phyloP scores from a whole-genome alignment of 2,329 filamentous ascomycete species.

The Plectosphaerella cucumerina region DNA sequence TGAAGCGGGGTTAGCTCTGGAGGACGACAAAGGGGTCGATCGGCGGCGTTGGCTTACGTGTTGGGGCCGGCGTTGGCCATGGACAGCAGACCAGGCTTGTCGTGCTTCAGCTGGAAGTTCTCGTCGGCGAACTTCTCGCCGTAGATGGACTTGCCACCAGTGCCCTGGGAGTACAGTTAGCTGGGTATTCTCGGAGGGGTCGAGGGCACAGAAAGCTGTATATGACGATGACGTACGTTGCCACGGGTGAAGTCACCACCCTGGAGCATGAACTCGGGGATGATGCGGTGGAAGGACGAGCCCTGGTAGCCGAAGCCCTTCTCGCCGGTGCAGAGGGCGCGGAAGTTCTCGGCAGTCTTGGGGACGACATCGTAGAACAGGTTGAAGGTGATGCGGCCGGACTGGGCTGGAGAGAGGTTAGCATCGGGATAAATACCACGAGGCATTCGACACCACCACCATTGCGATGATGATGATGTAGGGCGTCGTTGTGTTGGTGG shows the following conservation, averaged over 20 bases:
- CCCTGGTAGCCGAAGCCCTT: conserved; percentile 79
- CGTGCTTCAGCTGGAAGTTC: conserved; percentile 80
- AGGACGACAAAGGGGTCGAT: neutral
- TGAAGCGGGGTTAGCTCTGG: conserved; percentile 43
- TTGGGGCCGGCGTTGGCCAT: conserved; percentile 96
- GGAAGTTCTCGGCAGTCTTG: conserved; percentile 85
- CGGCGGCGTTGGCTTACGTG: conserved; percentile 55
- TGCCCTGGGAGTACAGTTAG: conserved; percentile 56
- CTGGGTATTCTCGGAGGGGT: neutral
- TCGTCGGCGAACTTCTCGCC: conserved; percentile 92
- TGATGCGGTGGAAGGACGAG: conserved; percentile 89
- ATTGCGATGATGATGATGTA: no score
- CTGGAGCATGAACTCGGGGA: conserved; percentile 92
- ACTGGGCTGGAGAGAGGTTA: conserved; percentile 50
- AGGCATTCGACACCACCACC: conserved; percentile 10
- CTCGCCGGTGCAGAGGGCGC: conserved; percentile 74
- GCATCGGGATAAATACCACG: neutral
- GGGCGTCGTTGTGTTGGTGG: neutral
- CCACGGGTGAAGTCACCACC: conserved; percentile 92
- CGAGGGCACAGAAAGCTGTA: neutral
- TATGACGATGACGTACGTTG: conserved; percentile 64
- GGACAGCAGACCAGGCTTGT: conserved; percentile 73
- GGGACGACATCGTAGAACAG: conserved; percentile 84
- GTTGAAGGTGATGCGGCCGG: conserved; percentile 80
- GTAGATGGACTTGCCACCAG: conserved; percentile 91